A percentile compares a stretch with the other conserved stretches of the same genome.
Evolutionary conservation across 768 basidiomycete genomes (phyloP).

Genomic region (Termitomyces sp.): DNA sequence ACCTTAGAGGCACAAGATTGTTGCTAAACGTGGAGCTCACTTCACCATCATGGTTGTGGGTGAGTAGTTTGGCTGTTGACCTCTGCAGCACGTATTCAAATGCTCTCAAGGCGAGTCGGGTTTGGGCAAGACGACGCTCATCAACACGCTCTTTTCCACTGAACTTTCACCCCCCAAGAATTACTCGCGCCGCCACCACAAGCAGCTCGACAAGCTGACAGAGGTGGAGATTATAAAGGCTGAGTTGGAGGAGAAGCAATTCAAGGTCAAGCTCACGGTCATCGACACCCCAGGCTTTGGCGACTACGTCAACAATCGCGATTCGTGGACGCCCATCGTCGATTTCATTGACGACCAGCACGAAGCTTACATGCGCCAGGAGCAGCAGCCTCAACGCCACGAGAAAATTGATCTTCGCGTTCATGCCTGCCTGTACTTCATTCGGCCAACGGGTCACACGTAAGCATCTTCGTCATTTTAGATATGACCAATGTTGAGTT

Average conservation of each 20-base stretch:
- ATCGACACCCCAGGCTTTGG: conserved; percentile 99
- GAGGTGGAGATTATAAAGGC: conserved; percentile 99
- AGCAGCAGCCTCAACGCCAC: conserved; percentile 94
- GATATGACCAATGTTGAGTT: conserved; percentile 2
- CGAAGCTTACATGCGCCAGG: conserved; percentile 95
- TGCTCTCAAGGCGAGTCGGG: conserved; percentile 81
- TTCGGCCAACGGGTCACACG: conserved; percentile 95
- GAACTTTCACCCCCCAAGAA: conserved; percentile 92
- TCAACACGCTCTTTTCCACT: conserved; percentile 99
- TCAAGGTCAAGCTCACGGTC: conserved; percentile 98
- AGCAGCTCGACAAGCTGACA: conserved; percentile 98
- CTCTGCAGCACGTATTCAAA: conserved; percentile 1
- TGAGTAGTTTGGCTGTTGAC: conserved; percentile 31
- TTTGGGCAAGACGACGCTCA: conserved; percentile 93
- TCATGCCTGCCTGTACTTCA: conserved; percentile 96
- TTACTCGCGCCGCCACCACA: conserved; percentile 83
- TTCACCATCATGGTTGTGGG: conserved; percentile 99
- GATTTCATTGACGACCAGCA: conserved; percentile 98
- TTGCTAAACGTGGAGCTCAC: conserved; percentile 94
- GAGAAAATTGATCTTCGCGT: conserved; percentile 96
- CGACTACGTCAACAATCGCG: conserved; percentile 99
- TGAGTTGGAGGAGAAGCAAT: conserved; percentile 97
- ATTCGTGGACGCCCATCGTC: conserved; percentile 97
- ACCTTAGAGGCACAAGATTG: conserved; percentile 94
- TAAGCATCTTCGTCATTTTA: conserved; percentile 36